Evolutionary conservation across 164 flowering plant genomes (phyloP).

Genomic region (Kingdonia uniflora): DNA sequence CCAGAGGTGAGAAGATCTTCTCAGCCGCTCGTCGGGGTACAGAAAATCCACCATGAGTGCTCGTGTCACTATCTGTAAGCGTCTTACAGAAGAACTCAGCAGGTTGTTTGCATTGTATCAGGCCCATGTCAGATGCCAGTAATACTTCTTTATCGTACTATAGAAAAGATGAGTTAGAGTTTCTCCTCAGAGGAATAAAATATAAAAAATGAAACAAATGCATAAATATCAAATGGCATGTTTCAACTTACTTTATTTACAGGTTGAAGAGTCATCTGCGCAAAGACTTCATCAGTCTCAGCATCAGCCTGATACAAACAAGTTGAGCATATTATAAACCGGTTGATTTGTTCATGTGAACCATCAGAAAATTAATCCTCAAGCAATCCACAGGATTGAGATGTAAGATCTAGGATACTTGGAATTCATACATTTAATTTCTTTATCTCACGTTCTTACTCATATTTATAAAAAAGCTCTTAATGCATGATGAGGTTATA

Average conservation of each 20-base stretch:
- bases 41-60: constrained; percentile 98
- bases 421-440: no score
- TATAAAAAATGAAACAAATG: neutral
- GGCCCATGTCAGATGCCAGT: constrained; percentile 78
- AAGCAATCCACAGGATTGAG: no score
- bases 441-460: no score
- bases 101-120: constrained; percentile 82
- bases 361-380: neutral
- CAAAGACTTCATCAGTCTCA: constrained; percentile 95
- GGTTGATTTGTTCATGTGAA: neutral
- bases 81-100: constrained; percentile 93
- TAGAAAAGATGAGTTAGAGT: constrained; percentile 7
- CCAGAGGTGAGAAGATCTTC: constrained; percentile 89
- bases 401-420: no score
- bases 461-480: no score
- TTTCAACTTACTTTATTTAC: constrained; percentile 65
- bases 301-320: constrained; percentile 64
- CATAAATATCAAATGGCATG: constrained; percentile 1
- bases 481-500: no score
- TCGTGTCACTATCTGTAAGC: constrained; percentile 95
- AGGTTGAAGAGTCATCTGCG: constrained; percentile 97
- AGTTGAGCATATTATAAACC: constrained; percentile 2
- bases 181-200: neutral
- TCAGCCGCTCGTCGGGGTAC: constrained; percentile 98
- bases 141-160: constrained; percentile 85